These are phyloP conservation scores for Ophiocordyceps sinensis DNA, from an alignment of 2,329 filamentous ascomycete species.

Conservation along the genomic window DNA sequence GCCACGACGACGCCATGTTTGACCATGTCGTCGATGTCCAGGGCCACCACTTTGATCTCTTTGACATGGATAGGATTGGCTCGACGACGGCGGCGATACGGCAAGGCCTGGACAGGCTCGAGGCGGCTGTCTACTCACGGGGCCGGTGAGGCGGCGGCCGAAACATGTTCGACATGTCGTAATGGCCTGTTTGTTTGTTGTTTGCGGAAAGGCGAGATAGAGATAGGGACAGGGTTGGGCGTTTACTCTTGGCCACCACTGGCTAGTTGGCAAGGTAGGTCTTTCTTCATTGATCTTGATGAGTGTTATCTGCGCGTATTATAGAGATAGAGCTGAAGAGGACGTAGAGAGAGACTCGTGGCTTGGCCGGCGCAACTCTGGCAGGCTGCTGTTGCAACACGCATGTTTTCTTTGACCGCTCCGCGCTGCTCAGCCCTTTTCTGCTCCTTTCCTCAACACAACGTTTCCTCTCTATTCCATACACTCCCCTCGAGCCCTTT, in stretches of 20 bases:
- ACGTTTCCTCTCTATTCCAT: background rate
- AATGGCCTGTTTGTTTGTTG: no score
- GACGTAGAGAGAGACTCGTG: no score
- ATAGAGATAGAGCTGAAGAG: no score
- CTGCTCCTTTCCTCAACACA: no score
- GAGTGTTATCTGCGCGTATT: no score
- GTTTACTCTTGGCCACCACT: background rate
- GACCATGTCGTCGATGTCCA: constrained; percentile 30
- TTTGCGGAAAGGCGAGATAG: no score
- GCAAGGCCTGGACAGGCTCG: constrained; percentile 4
- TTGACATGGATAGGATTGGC: constrained; percentile 15
- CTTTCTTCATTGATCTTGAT: no score
- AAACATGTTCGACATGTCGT: background rate
- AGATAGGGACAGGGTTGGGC: background rate
- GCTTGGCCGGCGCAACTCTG: no score
- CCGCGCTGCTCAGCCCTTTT: no score
- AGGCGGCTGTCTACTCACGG: background rate
- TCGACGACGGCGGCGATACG: constrained; percentile 13
- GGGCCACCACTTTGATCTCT: constrained; percentile 37
- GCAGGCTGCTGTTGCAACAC: no score
- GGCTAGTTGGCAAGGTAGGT: no score
- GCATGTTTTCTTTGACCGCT: no score
- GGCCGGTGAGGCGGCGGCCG: background rate
- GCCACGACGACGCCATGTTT: constrained; percentile 29
- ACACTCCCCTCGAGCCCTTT: background rate